Evolutionary conservation across 371 early-diverging fungal genomes (phyloP), one percentile per base, ranked within the genome.

Genomic region (Mortierella sp.): DNA sequence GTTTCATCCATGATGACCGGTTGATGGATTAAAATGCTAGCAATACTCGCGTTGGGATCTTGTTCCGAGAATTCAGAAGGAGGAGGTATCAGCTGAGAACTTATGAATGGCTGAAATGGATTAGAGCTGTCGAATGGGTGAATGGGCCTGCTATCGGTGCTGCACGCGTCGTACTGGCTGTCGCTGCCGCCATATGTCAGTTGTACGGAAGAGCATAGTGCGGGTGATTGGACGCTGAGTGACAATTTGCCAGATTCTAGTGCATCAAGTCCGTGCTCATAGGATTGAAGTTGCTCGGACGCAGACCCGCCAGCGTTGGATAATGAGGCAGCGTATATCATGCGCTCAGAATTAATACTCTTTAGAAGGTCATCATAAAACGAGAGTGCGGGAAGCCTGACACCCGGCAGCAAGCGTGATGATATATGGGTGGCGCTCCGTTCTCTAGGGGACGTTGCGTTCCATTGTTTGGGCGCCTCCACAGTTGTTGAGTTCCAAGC

Each of bases 351-450:
- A 34, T 8, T 62, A 43, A 73, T 73, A 27, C 51, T 73, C 41
- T 59, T 63, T 8, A 73, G 62, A 4, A 73, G 28, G 30, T 73
- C 75, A 21, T 73, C 75, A 27, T 73, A 73, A 19, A 68, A 68
- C 1, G 68, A 63, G 3, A 73, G 64, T 28, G 60, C 32, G 0
- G 68, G 34, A 7, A 56, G 46, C 27, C 64, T 21, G 39, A 28
- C 53, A 14, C 49, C 39, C 26, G 59, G 47, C 6, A 32, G 15
- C 15, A 44, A n/a, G 23, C 44, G 26, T 2, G 17, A 12, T n/a
- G 37, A 30, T 19, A 23, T 34, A 28, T 23, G 21, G 46, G 23
- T 27, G 52, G 7, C 6, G n/a, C 9, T n/a, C n/a, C n/a, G n/a
- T n/a, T n/a, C n/a, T n/a, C n/a, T n/a, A n/a, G n/a, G n/a, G n/a